Evolutionary conservation across 148 eudicot species (phyloP).

Genomic region (Rhododendron mucronatum): DNA sequence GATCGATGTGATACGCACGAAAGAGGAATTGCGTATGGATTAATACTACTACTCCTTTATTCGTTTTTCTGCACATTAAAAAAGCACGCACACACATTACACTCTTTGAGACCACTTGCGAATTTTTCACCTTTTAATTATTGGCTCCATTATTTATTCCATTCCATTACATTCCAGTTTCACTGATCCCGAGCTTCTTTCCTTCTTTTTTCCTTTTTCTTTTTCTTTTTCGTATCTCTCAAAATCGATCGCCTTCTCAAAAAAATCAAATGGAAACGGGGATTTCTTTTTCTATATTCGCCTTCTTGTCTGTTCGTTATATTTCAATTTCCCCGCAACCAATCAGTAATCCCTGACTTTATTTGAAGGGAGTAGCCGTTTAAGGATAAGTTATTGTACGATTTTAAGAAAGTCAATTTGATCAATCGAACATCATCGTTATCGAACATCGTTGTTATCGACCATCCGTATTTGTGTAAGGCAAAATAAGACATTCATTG

Average conservation of each 20-base stretch:
- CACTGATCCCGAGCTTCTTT: slow-evolving; percentile 42
- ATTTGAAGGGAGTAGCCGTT: not conserved
- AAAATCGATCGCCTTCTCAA: not conserved
- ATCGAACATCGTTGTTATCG: not conserved
- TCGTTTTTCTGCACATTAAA: slow-evolving; percentile 20
- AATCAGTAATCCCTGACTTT: not conserved
- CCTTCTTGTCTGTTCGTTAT: not conserved
- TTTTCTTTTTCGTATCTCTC: slow-evolving; percentile 17
- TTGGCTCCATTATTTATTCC: slow-evolving; percentile 21
- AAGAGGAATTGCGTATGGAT: not conserved
- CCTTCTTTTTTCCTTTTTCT: not conserved
- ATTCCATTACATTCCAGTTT: not conserved
- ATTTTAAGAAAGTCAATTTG: not conserved
- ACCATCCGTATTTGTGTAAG: not conserved
- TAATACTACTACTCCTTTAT: slow-evolving; percentile 19
- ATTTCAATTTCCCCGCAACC: not conserved
- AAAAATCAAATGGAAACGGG: not conserved
- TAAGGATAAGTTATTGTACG: not conserved
- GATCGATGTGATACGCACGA: slow-evolving; percentile 8
- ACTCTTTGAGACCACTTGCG: slow-evolving; percentile 36
- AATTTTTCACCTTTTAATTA: slow-evolving; percentile 21
- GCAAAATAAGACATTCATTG: not conserved
- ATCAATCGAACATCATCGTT: not conserved
- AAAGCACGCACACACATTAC: slow-evolving; percentile 25
- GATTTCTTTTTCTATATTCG: not conserved